phyloP scores from a whole-genome alignment of 352 stramenopile species.

The Globisporangium canariense region DNA sequence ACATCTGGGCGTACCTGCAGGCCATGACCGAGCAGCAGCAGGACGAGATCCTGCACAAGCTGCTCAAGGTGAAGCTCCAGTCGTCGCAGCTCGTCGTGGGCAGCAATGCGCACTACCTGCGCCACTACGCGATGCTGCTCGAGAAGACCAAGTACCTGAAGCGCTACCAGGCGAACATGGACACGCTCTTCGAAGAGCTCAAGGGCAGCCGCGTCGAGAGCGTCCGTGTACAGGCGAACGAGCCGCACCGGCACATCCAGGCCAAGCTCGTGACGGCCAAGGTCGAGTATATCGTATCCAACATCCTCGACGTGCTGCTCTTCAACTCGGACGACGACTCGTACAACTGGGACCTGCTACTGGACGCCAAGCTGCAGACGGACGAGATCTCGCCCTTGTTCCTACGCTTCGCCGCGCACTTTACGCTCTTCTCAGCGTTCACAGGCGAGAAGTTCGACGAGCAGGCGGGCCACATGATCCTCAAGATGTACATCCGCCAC shows the following conservation, averaged over 20 bases:
- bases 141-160: slow-evolving; percentile 78
- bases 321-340: slow-evolving; percentile 39
- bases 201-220: slow-evolving; percentile 52
- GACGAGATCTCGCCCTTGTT: slow-evolving; percentile 55
- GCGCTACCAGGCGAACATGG: slow-evolving; percentile 63
- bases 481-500: slow-evolving; percentile 82
- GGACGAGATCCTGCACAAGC: slow-evolving; percentile 65
- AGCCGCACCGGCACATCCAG: slow-evolving; percentile 75
- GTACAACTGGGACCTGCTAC: slow-evolving; percentile 69
- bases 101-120: slow-evolving; percentile 59
- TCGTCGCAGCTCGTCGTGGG: slow-evolving; percentile 71
- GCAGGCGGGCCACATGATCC: slow-evolving; percentile 66
- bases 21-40: slow-evolving; percentile 66
- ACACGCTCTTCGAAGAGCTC: slow-evolving; percentile 77
- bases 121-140: slow-evolving; percentile 47
- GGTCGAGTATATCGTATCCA: slow-evolving; percentile 73
- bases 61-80: slow-evolving; percentile 73
- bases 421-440: slow-evolving; percentile 69
- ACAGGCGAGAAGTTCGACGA: slow-evolving; percentile 69
- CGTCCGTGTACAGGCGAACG: slow-evolving; percentile 64
- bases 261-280: slow-evolving; percentile 75
- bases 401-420: slow-evolving; percentile 77
- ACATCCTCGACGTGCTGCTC: slow-evolving; percentile 53
- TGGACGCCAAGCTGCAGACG: slow-evolving; percentile 36
- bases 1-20: slow-evolving; percentile 79